Percentiles rank a stretch among this genome's conserved stretches.
Conservation (phyloP, 139 green algal species). For the Picochlorum sp. region DNA sequence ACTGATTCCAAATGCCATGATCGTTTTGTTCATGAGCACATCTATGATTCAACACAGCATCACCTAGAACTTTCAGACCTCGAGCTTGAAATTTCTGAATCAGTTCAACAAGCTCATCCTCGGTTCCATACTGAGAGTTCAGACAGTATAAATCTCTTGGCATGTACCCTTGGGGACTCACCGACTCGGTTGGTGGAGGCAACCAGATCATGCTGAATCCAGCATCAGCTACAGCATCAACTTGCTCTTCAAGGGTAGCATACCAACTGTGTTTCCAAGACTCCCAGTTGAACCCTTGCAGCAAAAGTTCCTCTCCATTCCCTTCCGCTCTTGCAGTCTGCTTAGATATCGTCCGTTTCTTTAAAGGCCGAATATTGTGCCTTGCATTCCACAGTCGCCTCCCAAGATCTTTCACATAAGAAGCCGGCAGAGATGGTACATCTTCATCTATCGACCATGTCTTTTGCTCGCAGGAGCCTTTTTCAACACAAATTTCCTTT, state of each 20-base stretch:
- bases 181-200: conserved; percentile 81
- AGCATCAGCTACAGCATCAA: conserved; percentile 44
- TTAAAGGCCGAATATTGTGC: conserved; percentile 16
- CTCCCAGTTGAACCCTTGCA: conserved; percentile 88
- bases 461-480: too few relatives aligned
- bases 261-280: conserved; percentile 48
- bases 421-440: neutral
- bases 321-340: conserved; percentile 30
- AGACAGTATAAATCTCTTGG: conserved; percentile 77
- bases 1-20: conserved; percentile 69
- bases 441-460: neutral
- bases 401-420: neutral
- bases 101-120: conserved; percentile 46
- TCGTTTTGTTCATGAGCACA: conserved; percentile 55
- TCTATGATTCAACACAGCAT: conserved; percentile 94
- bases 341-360: neutral
- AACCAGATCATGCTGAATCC: conserved; percentile 92
- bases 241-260: conserved; percentile 13
- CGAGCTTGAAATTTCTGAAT: conserved; percentile 42
- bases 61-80: conserved; percentile 72
- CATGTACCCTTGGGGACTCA: conserved; percentile 81
- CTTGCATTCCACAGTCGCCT: neutral
- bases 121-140: conserved; percentile 55
- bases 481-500: neutral
- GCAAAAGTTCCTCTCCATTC: conserved; percentile 81